phyloP scores from a whole-genome alignment of 345 rosid genomes.

The Ailanthus altissimus region DNA sequence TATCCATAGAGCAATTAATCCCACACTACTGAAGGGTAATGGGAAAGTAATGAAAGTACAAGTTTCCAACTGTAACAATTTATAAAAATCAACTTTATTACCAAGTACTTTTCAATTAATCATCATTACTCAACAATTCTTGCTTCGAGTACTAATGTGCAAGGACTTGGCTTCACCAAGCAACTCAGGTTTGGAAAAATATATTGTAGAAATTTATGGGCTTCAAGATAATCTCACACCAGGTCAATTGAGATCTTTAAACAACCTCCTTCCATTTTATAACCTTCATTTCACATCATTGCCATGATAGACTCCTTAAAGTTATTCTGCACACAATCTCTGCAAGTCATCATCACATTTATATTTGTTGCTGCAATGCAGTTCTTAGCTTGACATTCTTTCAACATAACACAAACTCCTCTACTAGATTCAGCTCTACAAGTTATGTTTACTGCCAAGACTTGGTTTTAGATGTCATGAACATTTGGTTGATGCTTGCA shows the following conservation, averaged over 20 bases:
- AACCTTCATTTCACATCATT: slow-evolving; percentile 4
- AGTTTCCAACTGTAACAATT: background rate
- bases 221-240: background rate
- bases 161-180: background rate
- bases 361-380: background rate
- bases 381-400: background rate
- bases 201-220: background rate
- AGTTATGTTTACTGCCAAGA: background rate
- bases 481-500: background rate
- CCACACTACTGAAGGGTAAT: background rate
- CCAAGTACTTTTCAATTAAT: background rate
- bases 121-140: background rate
- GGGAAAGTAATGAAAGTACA: background rate
- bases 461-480: background rate
- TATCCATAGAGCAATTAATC: background rate
- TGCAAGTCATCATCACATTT: background rate
- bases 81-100: background rate
- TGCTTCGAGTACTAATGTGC: background rate
- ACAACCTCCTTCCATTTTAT: background rate
- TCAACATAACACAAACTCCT: background rate
- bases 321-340: background rate
- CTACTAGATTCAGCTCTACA: background rate
- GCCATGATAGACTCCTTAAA: background rate
- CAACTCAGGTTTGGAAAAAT: background rate
- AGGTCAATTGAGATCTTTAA: background rate